Evolutionary conservation across 805 yeast species (phyloP).

Genomic region (Groenewaldozyma tartarivorans): DNA sequence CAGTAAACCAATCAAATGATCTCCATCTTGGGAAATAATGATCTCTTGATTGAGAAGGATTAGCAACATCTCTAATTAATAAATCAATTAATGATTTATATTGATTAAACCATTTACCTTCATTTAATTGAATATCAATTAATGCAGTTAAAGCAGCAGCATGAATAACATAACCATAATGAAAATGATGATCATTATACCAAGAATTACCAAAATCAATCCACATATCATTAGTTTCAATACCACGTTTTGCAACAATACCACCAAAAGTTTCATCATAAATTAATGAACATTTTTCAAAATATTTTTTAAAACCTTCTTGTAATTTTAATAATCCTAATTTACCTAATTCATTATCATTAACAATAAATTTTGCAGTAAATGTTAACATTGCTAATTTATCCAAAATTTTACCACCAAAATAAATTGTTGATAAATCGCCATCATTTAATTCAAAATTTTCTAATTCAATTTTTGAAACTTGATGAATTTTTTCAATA

Average conservation of each 20-base stretch:
- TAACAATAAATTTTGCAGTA: conserved; percentile 47
- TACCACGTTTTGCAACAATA: conserved; percentile 56
- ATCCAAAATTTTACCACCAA: conserved; percentile 79
- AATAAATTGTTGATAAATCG: conserved; percentile 62
- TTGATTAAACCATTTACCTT: conserved; percentile 8
- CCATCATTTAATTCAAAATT: background rate
- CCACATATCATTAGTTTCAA: conserved; percentile 31
- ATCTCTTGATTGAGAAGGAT: conserved; percentile 40
- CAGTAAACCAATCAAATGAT: conserved; percentile 60
- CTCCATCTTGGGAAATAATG: conserved; percentile 54
- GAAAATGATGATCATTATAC: conserved; percentile 84
- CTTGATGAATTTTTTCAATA: conserved; percentile 31
- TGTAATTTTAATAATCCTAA: conserved; percentile 47
- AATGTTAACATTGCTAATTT: conserved; percentile 81
- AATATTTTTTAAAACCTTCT: conserved; percentile 53
- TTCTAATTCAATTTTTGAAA: conserved; percentile 2
- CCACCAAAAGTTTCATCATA: conserved; percentile 77
- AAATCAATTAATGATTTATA: conserved; percentile 50
- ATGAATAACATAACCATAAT: conserved; percentile 74
- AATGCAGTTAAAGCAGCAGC: conserved; percentile 75
- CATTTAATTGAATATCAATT: conserved; percentile 43
- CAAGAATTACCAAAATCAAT: conserved; percentile 71
- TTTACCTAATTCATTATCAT: conserved; percentile 41
- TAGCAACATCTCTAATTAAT: conserved; percentile 58
- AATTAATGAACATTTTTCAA: conserved; percentile 53